Evolutionary conservation across 73 alveolate genomes (phyloP), one percentile per base, ranked within the genome.

Genomic region (Effrenium voratum): DNA sequence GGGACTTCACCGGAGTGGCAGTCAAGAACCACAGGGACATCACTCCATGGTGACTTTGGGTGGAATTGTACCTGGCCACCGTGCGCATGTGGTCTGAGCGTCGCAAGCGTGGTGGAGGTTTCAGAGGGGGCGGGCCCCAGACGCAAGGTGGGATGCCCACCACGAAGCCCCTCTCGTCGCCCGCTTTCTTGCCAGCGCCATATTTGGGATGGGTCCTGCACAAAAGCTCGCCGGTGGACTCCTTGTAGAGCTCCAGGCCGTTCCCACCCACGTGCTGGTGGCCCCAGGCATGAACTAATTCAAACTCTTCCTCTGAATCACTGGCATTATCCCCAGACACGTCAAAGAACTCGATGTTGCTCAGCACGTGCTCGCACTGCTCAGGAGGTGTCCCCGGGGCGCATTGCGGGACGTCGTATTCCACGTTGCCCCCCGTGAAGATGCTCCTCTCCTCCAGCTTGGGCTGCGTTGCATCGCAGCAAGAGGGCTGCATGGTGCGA

Each of bases 91-190:
- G 90, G 12, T 92, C 98, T 47, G n/a, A 5, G 36, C 91, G 63
- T 38, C 92, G 91, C 66, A 92, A 47, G 66, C 91, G 87, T 24
- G 98, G 98, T 13, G 98, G 98, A 1, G 98, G 92, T 24, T 60
- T 24, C 80, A 92, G 55, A 5, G 98, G 98, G 10, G 98, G 98
- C 30, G 98, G 98, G 40, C 98, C 98, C 98, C 98, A 92, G 38
- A 73, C 81, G 50, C 98, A 92, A 8, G 98, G 98, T 3, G 90
- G 90, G 45, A 92, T 92, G 41, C 96, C 96, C 6, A 88, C 96
- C 2, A 88, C 87, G 52, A 66, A 88, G 46, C 86, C 86, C 60
- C 3, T n/a, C 32, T 88, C 96, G 36, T 88, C 96, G 13, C 96
- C 96, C 0, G 96, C 96, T 44, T 36, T 40, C 57, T 55, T 41